Evolutionary conservation across 2,329 filamentous ascomycete species (phyloP).

Genomic region (Epichloe amarillans): DNA sequence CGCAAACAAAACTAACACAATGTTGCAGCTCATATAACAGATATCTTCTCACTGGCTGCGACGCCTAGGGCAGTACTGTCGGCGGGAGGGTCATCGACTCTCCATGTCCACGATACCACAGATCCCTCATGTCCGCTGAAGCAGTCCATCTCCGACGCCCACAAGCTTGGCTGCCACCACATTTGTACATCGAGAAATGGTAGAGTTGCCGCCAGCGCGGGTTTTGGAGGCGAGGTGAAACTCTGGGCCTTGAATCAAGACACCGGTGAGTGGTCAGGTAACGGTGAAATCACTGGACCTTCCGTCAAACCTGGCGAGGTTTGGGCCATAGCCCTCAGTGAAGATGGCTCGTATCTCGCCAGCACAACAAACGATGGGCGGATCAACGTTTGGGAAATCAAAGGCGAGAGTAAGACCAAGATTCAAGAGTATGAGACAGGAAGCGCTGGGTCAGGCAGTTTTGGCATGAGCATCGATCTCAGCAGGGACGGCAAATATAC

Average conservation of each 20-base stretch:
- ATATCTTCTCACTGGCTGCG: constrained; percentile 73
- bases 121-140: constrained; percentile 59
- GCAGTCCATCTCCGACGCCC: constrained; percentile 68
- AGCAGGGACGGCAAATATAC: constrained; percentile 69
- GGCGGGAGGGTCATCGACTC: constrained; percentile 68
- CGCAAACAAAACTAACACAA: constrained; percentile 3
- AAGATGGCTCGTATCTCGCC: constrained; percentile 74
- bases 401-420: constrained; percentile 42
- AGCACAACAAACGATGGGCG: constrained; percentile 77
- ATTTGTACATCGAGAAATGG: constrained; percentile 59
- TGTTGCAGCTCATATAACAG: constrained; percentile 58
- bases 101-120: constrained; percentile 67
- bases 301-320: constrained; percentile 53
- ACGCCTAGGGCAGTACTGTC: constrained; percentile 65
- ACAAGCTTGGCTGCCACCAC: constrained; percentile 87
- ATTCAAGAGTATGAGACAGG: constrained; percentile 75
- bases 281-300: constrained; percentile 27
- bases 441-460: constrained; percentile 60
- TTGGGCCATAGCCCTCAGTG: constrained; percentile 80
- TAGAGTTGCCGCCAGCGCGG: constrained; percentile 63
- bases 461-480: constrained; percentile 78
- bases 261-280: constrained; percentile 36
- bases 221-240: constrained; percentile 80
- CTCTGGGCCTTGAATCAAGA: constrained; percentile 57
- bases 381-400: constrained; percentile 76